A percentile compares a stretch with the other conserved stretches of the same genome.
Evolutionary conservation across 2,329 filamentous ascomycete genomes (phyloP).

Genomic region (Colletotrichum orbiculare): DNA sequence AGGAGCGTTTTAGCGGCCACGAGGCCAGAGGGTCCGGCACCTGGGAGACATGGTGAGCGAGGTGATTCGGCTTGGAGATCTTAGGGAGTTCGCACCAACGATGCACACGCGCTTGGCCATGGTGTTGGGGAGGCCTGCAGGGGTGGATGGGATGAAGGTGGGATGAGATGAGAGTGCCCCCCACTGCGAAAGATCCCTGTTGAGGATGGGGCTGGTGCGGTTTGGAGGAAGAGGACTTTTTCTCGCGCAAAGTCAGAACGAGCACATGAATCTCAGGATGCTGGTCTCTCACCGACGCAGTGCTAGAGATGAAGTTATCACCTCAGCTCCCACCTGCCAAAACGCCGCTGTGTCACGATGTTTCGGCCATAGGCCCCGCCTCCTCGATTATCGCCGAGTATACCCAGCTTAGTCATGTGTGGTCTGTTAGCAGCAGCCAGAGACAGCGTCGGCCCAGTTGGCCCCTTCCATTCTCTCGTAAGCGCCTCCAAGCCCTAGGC

Average conservation of each 20-base stretch:
- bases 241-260: not conserved
- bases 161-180: conserved; percentile 19
- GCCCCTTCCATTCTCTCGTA: no score
- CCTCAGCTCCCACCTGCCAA: conserved; percentile 17
- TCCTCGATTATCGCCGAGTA: not conserved
- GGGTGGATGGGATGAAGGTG: conserved; percentile 19
- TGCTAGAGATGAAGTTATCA: conserved; percentile 20
- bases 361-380: conserved; percentile 22
- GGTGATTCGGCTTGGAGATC: not conserved
- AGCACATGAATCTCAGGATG: not conserved
- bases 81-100: conserved; percentile 46
- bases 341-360: conserved; percentile 1
- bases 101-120: conserved; percentile 56
- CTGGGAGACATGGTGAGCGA: conserved; percentile 49
- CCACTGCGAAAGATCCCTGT: conserved; percentile 27
- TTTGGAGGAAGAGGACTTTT: not conserved
- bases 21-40: conserved; percentile 76
- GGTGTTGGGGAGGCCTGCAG: conserved; percentile 2
- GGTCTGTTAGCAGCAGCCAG: no score
- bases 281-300: conserved; percentile 1
- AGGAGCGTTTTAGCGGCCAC: conserved; percentile 80
- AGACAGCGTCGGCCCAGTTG: no score
- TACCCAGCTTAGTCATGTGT: not conserved
- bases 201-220: not conserved
- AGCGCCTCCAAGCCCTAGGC: no score